These are phyloP conservation scores for Pholiota adiposa DNA, from an alignment of 1,284 basidiomycete genomes.

Conservation along the genomic window DNA sequence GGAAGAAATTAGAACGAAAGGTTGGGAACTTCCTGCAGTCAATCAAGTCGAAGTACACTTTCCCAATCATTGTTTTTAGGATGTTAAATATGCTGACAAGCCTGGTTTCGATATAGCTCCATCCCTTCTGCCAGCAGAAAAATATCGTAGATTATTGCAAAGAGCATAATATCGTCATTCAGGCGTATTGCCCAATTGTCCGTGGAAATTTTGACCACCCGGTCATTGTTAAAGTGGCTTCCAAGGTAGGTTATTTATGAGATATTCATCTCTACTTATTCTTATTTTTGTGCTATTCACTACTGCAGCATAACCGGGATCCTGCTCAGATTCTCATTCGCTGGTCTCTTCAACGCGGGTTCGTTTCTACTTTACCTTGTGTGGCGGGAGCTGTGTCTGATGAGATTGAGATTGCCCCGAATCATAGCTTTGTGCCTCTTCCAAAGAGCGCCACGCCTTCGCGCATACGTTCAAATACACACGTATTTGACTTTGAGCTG, in stretches of 20 bases:
- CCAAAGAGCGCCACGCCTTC: constrained; percentile 75
- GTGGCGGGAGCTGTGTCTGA: background rate
- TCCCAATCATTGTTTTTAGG: background rate
- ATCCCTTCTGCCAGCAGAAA: constrained; percentile 84
- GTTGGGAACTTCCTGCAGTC: constrained; percentile 68
- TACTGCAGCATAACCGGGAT: constrained; percentile 50
- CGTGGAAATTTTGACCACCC: constrained; percentile 63
- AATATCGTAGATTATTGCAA: constrained; percentile 81
- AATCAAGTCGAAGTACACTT: constrained; percentile 80
- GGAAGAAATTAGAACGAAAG: constrained; percentile 70
- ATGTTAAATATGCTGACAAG: background rate
- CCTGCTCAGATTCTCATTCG: constrained; percentile 79
- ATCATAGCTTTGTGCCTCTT: constrained; percentile 63
- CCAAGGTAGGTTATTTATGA: constrained; percentile 48
- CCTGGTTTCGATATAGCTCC: constrained; percentile 51
- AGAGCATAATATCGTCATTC: constrained; percentile 67
- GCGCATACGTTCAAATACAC: constrained; percentile 71
- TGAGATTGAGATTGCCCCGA: background rate
- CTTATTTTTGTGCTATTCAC: background rate
- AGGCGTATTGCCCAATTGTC: constrained; percentile 81
- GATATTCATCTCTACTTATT: background rate
- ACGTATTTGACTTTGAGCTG: constrained; percentile 76
- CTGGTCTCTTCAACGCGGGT: constrained; percentile 87
- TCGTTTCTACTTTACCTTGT: constrained; percentile 10
- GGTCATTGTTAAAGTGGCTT: constrained; percentile 54